Evolutionary conservation across 2,329 filamentous ascomycete species (phyloP).

Genomic region (Fusarium sp.): DNA sequence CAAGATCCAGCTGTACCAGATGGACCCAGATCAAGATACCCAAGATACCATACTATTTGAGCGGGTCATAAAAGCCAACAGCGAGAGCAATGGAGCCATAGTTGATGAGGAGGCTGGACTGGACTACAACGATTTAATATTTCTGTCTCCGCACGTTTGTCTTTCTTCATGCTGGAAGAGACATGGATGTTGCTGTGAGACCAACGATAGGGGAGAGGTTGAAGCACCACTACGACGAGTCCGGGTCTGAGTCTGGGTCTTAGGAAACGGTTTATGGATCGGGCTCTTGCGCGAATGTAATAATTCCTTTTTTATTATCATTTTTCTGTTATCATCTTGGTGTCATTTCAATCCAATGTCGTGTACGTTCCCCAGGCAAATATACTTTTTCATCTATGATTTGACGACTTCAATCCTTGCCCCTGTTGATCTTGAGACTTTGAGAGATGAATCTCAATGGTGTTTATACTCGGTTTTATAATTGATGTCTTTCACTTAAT

Average conservation of each 20-base stretch:
- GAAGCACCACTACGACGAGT: slow-evolving; percentile 41
- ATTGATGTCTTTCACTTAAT: background rate
- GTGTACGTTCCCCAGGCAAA: slow-evolving; percentile 40
- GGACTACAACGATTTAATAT: slow-evolving; percentile 34
- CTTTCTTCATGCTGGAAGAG: slow-evolving; percentile 18
- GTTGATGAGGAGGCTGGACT: slow-evolving; percentile 21
- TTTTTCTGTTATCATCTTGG: slow-evolving; percentile 39
- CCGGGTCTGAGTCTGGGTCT: slow-evolving; percentile 36
- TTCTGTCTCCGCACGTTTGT: slow-evolving; percentile 36
- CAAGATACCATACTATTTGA: slow-evolving; percentile 41
- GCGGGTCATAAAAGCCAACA: slow-evolving; percentile 35
- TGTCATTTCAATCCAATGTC: slow-evolving; percentile 32
- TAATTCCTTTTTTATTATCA: slow-evolving; percentile 55
- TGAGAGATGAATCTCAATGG: background rate
- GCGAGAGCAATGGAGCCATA: slow-evolving; percentile 29
- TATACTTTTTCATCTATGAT: slow-evolving; percentile 34
- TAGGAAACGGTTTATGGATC: slow-evolving; percentile 36
- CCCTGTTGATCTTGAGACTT: background rate
- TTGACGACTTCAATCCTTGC: background rate
- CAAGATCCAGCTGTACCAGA: slow-evolving; percentile 33
- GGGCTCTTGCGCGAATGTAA: slow-evolving; percentile 58
- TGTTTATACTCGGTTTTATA: background rate
- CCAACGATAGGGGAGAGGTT: slow-evolving; percentile 34
- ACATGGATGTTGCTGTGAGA: slow-evolving; percentile 29
- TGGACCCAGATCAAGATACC: slow-evolving; percentile 41